Evolutionary conservation across 805 yeast species (phyloP), one percentile per base, ranked within the genome.

Genomic region (Komagataella ulmi): DNA sequence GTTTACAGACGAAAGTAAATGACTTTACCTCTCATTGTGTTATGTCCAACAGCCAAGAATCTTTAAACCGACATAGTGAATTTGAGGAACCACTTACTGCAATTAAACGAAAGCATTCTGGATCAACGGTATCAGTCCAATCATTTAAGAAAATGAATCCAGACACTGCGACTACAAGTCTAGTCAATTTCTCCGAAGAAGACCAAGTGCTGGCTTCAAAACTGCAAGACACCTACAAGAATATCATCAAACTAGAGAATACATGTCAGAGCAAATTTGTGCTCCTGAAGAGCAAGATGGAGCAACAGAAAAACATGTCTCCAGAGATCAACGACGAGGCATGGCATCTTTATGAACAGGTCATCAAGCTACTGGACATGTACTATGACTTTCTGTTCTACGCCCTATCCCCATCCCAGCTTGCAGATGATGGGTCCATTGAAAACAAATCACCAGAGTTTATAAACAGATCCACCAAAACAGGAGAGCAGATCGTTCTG

Each of bases 401-500:
- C 17, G 87, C 90, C 1, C 69, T 84, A 55, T 77, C 82, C 49
- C 88, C 89, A 17, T 64, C 74, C 5, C 40, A 30, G 40, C 40
- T 30, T 10, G 40, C 40, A 14, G 40, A 30, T 12, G 40, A 30
- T 30, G 40, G 40, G 14, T 30, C 40, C 12, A 30, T 30, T 30
- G 40, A 30, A 30, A 30, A 30, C 40, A 30, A 30, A 8, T 30
- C 40, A 10, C 40, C 40, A 30, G 40, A 30, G 40, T 30, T 7
- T 12, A 30, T 30, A 30, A 30, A 30, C 40, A 30, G 40, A 12
- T 70, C 79, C 3, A 82, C 85, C 40, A 82, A 80, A 61, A 80
- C 89, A 2, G 93, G 93, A 2, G 81, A 80, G 60, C 87, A 85
- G 57, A 79, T 86, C 49, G 86, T 86, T 6, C 84, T 83, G 56